Percentiles rank a stretch among this genome's conserved stretches.
These are phyloP conservation scores for Neodidymelliopsis sp. DNA, from an alignment of 2,329 filamentous ascomycete genomes.

Conservation along the genomic window DNA sequence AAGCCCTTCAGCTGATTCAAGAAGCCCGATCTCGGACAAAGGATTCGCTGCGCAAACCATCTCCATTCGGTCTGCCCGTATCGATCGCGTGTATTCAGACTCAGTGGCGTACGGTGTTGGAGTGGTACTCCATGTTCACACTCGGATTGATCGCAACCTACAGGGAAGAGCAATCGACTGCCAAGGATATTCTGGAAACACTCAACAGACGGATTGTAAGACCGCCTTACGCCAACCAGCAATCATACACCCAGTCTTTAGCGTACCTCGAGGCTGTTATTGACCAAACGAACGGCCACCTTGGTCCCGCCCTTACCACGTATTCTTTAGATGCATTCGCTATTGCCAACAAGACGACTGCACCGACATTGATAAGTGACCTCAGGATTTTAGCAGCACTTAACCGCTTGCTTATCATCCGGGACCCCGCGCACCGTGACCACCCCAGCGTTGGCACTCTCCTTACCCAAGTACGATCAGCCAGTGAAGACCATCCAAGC, in stretches of 20 bases:
- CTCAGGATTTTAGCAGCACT: conserved; percentile 57
- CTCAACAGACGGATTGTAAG: conserved; percentile 45
- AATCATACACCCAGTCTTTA: conserved; percentile 61
- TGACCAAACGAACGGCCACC: conserved; percentile 77
- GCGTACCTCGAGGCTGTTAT: conserved; percentile 79
- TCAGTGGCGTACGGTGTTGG: conserved; percentile 70
- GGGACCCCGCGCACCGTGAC: conserved; percentile 53
- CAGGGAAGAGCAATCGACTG: conserved; percentile 71
- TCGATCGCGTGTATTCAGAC: conserved; percentile 50
- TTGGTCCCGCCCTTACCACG: conserved; percentile 70
- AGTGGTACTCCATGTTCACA: conserved; percentile 75
- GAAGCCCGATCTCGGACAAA: conserved; percentile 62
- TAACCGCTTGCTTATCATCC: conserved; percentile 58
- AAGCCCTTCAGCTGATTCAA: conserved; percentile 62
- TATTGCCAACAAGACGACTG: conserved; percentile 49
- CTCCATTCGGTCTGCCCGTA: conserved; percentile 32
- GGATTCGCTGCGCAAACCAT: conserved; percentile 40
- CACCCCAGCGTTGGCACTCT: conserved; percentile 63
- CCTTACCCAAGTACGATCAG: conserved; percentile 70
- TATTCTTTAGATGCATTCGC: conserved; percentile 70
- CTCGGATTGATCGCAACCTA: conserved; percentile 74
- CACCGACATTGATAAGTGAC: conserved; percentile 46
- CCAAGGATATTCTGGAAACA: conserved; percentile 28
- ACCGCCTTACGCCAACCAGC: conserved; percentile 51
- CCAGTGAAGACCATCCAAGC: conserved; percentile 74